Percentiles rank a stretch among this genome's conserved stretches.
Evolutionary conservation across 352 stramenopile genomes (phyloP).

Genomic region (Plasmopara viticola): DNA sequence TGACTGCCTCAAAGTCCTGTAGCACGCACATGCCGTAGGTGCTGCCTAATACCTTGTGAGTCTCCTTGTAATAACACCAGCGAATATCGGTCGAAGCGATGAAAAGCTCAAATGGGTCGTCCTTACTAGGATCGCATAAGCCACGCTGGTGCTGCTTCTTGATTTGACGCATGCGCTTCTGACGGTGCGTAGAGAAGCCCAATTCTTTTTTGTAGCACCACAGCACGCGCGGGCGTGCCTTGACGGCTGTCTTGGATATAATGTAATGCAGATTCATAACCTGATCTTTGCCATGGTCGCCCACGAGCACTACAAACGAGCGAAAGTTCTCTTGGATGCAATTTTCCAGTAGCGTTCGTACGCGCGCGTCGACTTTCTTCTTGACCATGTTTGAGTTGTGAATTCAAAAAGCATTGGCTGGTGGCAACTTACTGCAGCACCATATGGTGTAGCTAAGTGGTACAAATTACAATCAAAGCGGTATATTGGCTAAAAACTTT

Average conservation of each 20-base stretch:
- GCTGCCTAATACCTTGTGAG: constrained; percentile 96
- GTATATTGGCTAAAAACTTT: no score
- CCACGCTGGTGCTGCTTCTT: constrained; percentile 93
- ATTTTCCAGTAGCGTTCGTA: constrained; percentile 97
- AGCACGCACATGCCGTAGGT: constrained; percentile 98
- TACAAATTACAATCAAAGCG: background rate
- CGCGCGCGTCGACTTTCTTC: constrained; percentile 98
- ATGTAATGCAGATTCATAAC: constrained; percentile 99
- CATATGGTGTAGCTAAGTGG: constrained; percentile 5
- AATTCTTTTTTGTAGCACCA: constrained; percentile 99
- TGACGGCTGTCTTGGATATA: constrained; percentile 91
- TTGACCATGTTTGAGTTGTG: constrained; percentile 87
- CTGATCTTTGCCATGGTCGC: constrained; percentile 99
- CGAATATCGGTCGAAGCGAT: constrained; percentile 97
- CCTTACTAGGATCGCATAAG: constrained; percentile 88
- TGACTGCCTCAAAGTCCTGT: constrained; percentile 99
- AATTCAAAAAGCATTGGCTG: constrained; percentile 21
- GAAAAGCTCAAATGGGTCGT: constrained; percentile 99
- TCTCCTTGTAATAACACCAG: constrained; percentile 99
- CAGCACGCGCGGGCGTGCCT: constrained; percentile 93
- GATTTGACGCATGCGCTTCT: constrained; percentile 92
- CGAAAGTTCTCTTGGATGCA: constrained; percentile 95
- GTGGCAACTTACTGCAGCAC: constrained; percentile 3
- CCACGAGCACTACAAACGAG: constrained; percentile 97
- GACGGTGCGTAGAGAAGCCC: constrained; percentile 97